Evolutionary conservation across 352 stramenopile genomes (phyloP).

Genomic region (Aphanomyces cochlioides): DNA sequence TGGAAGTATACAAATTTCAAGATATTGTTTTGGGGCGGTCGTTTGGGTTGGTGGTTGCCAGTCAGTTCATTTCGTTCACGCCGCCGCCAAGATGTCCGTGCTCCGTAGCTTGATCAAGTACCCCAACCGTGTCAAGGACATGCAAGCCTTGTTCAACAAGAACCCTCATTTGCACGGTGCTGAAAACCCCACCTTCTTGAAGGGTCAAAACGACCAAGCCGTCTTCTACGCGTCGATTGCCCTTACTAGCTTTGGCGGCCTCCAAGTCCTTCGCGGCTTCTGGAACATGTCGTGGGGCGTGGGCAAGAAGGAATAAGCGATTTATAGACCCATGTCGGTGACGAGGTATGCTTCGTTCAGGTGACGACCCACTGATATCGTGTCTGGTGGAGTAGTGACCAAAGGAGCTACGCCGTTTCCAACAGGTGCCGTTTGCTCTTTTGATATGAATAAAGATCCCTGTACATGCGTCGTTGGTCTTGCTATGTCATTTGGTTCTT

Average conservation of each 20-base stretch:
- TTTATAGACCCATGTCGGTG: slow-evolving; percentile 13
- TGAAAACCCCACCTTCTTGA: slow-evolving; percentile 28
- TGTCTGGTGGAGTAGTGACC: background rate
- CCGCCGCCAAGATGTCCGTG: background rate
- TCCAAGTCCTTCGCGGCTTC: slow-evolving; percentile 22
- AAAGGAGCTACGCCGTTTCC: background rate
- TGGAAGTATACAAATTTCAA: background rate
- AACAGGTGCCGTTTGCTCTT: background rate
- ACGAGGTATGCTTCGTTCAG: background rate
- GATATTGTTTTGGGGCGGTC: slow-evolving; percentile 13
- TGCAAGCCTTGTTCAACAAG: slow-evolving; percentile 25
- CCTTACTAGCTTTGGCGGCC: slow-evolving; percentile 8
- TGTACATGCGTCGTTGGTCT: background rate
- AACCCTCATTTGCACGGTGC: slow-evolving; percentile 15
- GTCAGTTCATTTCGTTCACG: slow-evolving; percentile 29
- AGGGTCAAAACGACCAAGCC: slow-evolving; percentile 24
- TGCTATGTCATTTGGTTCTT: too few species aligned
- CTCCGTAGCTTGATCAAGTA: slow-evolving; percentile 30
- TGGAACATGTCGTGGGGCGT: slow-evolving; percentile 26
- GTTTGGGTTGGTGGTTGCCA: slow-evolving; percentile 12
- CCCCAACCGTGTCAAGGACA: slow-evolving; percentile 7
- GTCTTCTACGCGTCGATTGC: slow-evolving; percentile 7
- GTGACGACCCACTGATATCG: background rate
- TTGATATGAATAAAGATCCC: slow-evolving; percentile 5
- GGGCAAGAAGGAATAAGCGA: slow-evolving; percentile 25